These are phyloP conservation scores for Calonectria hongkongensis DNA, from an alignment of 2,329 filamentous ascomycete genomes.

Conservation along the genomic window DNA sequence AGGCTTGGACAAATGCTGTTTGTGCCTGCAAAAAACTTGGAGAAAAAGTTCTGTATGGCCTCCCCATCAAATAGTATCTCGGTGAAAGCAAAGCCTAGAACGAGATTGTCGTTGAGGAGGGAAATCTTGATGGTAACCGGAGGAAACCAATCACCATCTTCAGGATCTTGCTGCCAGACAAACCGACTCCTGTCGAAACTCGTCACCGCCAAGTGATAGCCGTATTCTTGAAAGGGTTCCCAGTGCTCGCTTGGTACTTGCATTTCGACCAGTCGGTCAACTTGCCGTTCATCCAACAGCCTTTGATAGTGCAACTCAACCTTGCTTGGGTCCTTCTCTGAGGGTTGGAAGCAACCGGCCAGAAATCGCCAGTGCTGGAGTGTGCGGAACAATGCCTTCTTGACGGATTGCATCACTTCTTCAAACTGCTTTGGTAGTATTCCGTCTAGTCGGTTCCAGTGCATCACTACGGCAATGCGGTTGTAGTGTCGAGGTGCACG, in stretches of 20 bases:
- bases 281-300: background rate
- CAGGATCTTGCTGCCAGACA: slow-evolving; percentile 23
- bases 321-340: background rate
- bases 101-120: slow-evolving; percentile 27
- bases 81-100: slow-evolving; percentile 48
- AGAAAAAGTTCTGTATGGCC: slow-evolving; percentile 48
- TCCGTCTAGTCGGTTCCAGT: background rate
- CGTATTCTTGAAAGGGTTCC: background rate
- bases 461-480: slow-evolving; percentile 41
- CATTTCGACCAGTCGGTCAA: slow-evolving; percentile 4
- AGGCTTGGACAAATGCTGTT: background rate
- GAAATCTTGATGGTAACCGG: slow-evolving; percentile 41
- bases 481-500: slow-evolving; percentile 43
- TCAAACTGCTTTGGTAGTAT: background rate
- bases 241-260: background rate
- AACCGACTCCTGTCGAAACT: slow-evolving; percentile 34
- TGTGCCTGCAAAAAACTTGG: slow-evolving; percentile 39
- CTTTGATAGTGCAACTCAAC: slow-evolving; percentile 40
- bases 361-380: slow-evolving; percentile 46
- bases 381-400: slow-evolving; percentile 30
- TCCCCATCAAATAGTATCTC: slow-evolving; percentile 46
- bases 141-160: background rate
- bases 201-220: slow-evolving; percentile 3
- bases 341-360: slow-evolving; percentile 33
- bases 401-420: background rate